Evolutionary conservation across 2,329 filamentous ascomycete genomes (phyloP), one percentile per base, ranked within the genome.

Genomic region (Stachybotrys elegans): DNA sequence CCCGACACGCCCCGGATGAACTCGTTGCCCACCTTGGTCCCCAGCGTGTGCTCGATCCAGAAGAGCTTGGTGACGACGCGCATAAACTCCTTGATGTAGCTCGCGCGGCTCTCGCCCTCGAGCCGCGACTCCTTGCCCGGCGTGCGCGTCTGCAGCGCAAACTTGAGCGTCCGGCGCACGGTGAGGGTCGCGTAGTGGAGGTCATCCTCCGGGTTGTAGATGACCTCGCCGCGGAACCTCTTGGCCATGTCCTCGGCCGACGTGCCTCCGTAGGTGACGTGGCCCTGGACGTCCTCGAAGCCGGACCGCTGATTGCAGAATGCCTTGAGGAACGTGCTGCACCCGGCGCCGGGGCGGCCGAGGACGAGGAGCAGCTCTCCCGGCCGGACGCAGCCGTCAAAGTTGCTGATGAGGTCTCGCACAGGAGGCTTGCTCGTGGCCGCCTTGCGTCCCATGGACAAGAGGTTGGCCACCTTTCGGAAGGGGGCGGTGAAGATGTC

Each of bases 331-430:
- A 89, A 74, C 0, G 84, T 85, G 1, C 82, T 86, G 57, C 85
- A 89, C 17, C 84, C 83, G 1, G 81, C 70, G 0, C 83, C 84
- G 0, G 84, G 84, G 0, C 82, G 71, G 2, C 84, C 84, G 0
- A 87, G 69, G 0, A 87, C 83, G 0, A 87, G 65, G 0, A 86
- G 62, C 75, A 87, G 80, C 59, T 87, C 83, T 4, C 83, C 85
- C 0, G 84, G 83, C 50, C 82, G 79, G 25, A 88, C 79, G 47
- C 81, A 86, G 2, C 84, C 84, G 48, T 81, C 76, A 40, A 78
- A 79, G 48, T 79, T 69, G 43, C 83, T 75, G 21, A 89, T 67
- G 42, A 90, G 81, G 0, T 83, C 83, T 42, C 78, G 74, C 4
- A 84, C 64, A 0, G 83, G 79, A 0, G 78, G 75, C 51, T 78